phyloP scores from a whole-genome alignment of 2,329 filamentous ascomycete genomes.

The Camptophora hylomeconis region DNA sequence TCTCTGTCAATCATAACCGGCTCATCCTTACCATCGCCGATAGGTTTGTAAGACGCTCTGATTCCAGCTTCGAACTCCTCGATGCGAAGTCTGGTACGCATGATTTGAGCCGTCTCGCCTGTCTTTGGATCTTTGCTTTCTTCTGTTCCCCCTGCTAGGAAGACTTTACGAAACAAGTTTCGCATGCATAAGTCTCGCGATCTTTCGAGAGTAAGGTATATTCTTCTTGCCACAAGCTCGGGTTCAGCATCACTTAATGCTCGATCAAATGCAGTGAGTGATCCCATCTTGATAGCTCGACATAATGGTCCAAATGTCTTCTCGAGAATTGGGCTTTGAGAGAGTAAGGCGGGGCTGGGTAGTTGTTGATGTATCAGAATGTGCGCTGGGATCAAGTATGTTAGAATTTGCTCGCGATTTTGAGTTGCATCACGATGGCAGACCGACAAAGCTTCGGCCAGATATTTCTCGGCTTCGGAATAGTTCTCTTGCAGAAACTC shows the following conservation, averaged over 20 bases:
- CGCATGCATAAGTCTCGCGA: conserved; percentile 83
- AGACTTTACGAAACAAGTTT: conserved; percentile 86
- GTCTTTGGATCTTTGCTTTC: conserved; percentile 56
- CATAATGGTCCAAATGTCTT: conserved; percentile 66
- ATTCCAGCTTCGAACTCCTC: conserved; percentile 77
- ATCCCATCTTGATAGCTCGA: conserved; percentile 65
- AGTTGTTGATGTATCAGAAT: conserved; percentile 79
- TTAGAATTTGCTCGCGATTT: conserved; percentile 85
- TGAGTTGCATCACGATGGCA: conserved; percentile 60
- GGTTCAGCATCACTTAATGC: conserved; percentile 72
- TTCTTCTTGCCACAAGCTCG: conserved; percentile 84
- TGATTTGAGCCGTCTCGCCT: conserved; percentile 28
- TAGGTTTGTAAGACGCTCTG: conserved; percentile 49
- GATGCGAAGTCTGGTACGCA: conserved; percentile 64
- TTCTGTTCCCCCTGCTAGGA: conserved; percentile 70
- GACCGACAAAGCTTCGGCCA: conserved; percentile 68
- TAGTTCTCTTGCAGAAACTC: conserved; percentile 93
- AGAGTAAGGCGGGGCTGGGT: conserved; percentile 58
- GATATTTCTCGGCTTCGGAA: conserved; percentile 62
- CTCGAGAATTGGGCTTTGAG: conserved; percentile 63
- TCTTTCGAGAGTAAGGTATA: conserved; percentile 88
- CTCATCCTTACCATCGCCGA: conserved; percentile 30
- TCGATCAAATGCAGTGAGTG: conserved; percentile 70
- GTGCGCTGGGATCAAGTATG: conserved; percentile 87
- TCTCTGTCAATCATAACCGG: conserved; percentile 61